A percentile compares a stretch with the other conserved stretches of the same genome.
Conservation (phyloP, 192 early-diverging fungal genomes). For the Phlyctochytrium planicorne region DNA sequence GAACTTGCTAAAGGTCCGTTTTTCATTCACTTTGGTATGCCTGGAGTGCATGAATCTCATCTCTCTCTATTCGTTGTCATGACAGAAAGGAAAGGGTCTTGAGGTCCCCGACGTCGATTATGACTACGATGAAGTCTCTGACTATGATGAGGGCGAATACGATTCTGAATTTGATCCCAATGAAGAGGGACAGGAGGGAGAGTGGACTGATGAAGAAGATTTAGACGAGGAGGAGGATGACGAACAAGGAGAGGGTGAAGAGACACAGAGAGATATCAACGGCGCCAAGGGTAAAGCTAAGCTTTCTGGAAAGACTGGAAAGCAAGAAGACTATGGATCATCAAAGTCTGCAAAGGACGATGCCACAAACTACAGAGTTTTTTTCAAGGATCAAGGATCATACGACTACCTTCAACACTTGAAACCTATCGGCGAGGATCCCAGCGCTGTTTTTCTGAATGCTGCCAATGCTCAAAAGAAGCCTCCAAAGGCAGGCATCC, state of each 20-base stretch:
- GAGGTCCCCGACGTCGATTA: conserved; percentile 41
- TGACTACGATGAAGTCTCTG: conserved; percentile 26
- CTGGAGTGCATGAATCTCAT: conserved; percentile 5
- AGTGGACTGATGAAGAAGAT: conserved; percentile 12
- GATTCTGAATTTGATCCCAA: conserved; percentile 24
- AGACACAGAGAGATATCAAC: conserved; percentile 14
- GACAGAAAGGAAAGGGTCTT: conserved; percentile 38
- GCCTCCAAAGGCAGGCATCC: conserved; percentile 38
- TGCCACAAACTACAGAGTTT: conserved; percentile 87
- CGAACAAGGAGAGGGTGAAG: conserved; percentile 28
- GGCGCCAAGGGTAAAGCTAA: conserved; percentile 3
- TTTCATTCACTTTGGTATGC: conserved; percentile 12
- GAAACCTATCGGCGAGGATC: conserved; percentile 70
- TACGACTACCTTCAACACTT: conserved; percentile 97
- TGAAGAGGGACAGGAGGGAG: conserved; percentile 22
- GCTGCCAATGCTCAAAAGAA: conserved; percentile 34
- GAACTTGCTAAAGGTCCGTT: conserved; percentile 58
- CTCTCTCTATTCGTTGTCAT: background rate
- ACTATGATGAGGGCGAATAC: conserved; percentile 31
- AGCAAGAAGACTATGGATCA: conserved; percentile 6
- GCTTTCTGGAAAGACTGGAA: conserved; percentile 10
- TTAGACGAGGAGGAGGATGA: conserved; percentile 26
- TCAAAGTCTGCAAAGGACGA: conserved; percentile 29
- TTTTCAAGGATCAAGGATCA: conserved; percentile 78
- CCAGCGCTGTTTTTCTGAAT: conserved; percentile 79